Percentiles rank a stretch among this genome's conserved stretches.
phyloP scores from a whole-genome alignment of 306 rosid species.

The Pueraria montana region DNA sequence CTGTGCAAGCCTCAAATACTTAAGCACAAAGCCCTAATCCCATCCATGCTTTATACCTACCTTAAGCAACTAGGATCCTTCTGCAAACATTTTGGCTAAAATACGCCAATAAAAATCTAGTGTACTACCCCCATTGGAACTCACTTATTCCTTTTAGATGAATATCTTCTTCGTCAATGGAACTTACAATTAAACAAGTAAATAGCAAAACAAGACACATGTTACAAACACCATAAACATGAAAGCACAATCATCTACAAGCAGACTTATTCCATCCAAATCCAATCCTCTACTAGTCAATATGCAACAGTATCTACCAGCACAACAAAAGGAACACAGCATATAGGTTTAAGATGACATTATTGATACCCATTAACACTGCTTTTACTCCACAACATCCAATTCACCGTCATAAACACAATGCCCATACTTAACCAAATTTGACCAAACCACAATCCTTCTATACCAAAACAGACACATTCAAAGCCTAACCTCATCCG shows the following conservation, averaged over 20 bases:
- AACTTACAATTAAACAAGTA: slow-evolving; percentile 19
- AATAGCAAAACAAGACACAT: slow-evolving; percentile 2
- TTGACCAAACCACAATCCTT: slow-evolving; percentile 26
- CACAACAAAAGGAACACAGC: neutral
- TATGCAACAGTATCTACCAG: neutral
- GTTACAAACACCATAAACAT: neutral
- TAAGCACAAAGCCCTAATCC: slow-evolving; percentile 19
- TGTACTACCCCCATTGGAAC: neutral
- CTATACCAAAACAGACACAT: neutral
- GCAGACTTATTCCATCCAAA: slow-evolving; percentile 3
- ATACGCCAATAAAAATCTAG: neutral
- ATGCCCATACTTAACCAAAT: neutral
- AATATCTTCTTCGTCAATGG: slow-evolving; percentile 14
- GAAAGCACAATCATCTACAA: neutral
- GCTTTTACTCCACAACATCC: neutral
- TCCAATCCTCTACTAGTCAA: neutral
- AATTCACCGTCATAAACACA: neutral
- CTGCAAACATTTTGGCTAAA: neutral
- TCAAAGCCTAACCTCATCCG: neutral
- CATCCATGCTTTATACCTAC: slow-evolving; percentile 1
- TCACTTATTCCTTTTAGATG: neutral
- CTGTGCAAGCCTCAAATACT: slow-evolving; percentile 18
- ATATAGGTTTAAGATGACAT: neutral
- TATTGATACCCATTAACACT: neutral
- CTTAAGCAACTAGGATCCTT: slow-evolving; percentile 5